Base-by-base conservation (phyloP, 768 basidiomycete species). In the Infundibulicybe gibba region DNA sequence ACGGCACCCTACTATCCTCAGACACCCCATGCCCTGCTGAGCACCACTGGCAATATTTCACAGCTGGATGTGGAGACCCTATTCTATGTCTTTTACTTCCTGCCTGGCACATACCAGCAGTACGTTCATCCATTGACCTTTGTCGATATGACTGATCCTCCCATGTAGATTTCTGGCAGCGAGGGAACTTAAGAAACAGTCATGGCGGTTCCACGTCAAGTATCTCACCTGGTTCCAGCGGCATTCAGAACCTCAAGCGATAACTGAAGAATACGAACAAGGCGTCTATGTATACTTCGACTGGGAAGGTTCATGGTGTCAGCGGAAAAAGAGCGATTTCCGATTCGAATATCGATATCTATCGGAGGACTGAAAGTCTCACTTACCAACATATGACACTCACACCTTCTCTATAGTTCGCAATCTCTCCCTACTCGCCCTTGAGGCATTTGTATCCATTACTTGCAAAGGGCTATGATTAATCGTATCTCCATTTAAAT, bases 191-290 rank as follows among this genome's bases (percentile, higher is more conserved):
- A 98, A 98, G 72, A 80, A 89, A 42, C 95, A 97, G 63, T 94
- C 92, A 34, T 99, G 97, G 97, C 84, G 97, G 41, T 99, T 98
- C 76, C 97, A 99, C 66, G 90, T 97, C 51, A 97, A 98, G 69
- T 99, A 97, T 63, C 72, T 99, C 50, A 99, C 97, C 25, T 99
- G 97, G 94, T 99, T 99, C 81, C 97, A 98, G 66, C 83, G 97
- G 32, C 92, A 97, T 59, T 94, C 92, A 17, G 94, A 98, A 60
- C 97, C 97, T 8, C 92, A 95, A 60, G 94, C 94, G 1, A 97
- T 99, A 63, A 99, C 97, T 44, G 95, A 98, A 57, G 95, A 98
- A 64, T 99, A 97, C 65, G 97, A 99, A 68, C 94, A 98, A 70
- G 97, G 97, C 12, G 93, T 97, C 12, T 99, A 99, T 66, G 90